Evolutionary conservation across 345 rosid species (phyloP).

Genomic region (Melaleuca quinquenervia): DNA sequence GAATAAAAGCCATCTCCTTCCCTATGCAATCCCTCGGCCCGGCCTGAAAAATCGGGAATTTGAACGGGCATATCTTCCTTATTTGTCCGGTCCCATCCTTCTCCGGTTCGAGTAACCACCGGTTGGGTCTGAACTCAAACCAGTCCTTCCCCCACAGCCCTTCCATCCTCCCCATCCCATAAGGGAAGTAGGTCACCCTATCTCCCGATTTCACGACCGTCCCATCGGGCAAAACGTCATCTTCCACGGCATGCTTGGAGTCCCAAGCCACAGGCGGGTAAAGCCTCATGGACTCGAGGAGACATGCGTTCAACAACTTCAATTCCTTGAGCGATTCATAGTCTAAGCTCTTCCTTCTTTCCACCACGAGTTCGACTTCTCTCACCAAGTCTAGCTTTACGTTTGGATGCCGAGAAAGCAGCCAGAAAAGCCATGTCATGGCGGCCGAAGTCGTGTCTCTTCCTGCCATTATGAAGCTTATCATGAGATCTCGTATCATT

Average conservation of each 20-base stretch:
- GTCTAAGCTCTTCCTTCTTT: constrained; percentile 4
- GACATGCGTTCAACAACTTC: constrained; percentile 40
- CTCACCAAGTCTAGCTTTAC: constrained; percentile 20
- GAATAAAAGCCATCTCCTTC: constrained; percentile 34
- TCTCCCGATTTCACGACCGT: constrained; percentile 57
- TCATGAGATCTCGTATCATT: constrained; percentile 38
- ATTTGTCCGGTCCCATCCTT: constrained; percentile 6
- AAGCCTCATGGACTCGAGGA: constrained; percentile 60
- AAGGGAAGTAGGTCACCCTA: constrained; percentile 76
- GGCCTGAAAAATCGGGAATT: constrained; percentile 34
- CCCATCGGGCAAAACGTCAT: constrained; percentile 62
- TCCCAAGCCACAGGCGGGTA: constrained; percentile 75
- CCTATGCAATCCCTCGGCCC: constrained; percentile 42
- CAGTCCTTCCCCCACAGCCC: constrained; percentile 64
- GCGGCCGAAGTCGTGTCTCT: constrained; percentile 63
- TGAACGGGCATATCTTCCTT: constrained; percentile 28
- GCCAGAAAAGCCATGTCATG: constrained; percentile 56
- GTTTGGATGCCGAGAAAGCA: constrained; percentile 22
- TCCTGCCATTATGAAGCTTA: constrained; percentile 63
- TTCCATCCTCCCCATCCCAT: constrained; percentile 91
- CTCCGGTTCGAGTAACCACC: constrained; percentile 35
- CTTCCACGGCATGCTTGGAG: constrained; percentile 41
- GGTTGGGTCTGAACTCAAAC: constrained; percentile 45
- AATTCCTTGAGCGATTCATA: constrained; percentile 28
- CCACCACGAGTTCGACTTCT: constrained; percentile 18